Conservation (phyloP, 2,329 filamentous ascomycete species). For the Aciculosporium take region DNA sequence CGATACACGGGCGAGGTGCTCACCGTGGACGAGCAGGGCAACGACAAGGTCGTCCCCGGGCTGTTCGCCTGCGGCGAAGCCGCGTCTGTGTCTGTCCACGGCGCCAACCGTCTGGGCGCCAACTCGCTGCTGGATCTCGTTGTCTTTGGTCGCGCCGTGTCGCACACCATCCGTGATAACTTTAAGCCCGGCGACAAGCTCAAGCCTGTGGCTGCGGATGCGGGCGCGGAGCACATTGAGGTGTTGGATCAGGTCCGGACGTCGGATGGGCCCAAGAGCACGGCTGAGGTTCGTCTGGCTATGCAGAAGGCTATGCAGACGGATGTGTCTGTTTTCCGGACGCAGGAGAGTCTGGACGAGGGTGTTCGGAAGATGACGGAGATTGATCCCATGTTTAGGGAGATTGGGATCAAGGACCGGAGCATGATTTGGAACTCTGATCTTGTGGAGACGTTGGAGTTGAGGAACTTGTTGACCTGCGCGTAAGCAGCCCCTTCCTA, state of each 20-base stretch:
- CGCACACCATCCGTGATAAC: conserved; percentile 92
- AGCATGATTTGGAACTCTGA: conserved; percentile 99
- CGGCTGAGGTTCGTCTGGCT: conserved; percentile 70
- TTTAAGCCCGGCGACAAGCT: conserved; percentile 71
- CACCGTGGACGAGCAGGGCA: conserved; percentile 69
- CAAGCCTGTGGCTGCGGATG: conserved; percentile 68
- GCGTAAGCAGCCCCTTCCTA: too few relatives aligned
- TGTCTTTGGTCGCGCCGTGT: conserved; percentile 94
- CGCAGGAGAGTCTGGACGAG: conserved; percentile 83
- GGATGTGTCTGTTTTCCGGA: conserved; percentile 93
- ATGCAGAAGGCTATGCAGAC: conserved; percentile 99
- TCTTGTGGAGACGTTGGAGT: conserved; percentile 87
- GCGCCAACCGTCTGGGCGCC: conserved; percentile 92
- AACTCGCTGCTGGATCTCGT: conserved; percentile 97
- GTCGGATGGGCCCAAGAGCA: conserved; percentile 72
- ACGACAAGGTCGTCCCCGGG: conserved; percentile 87
- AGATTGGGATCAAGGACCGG: conserved; percentile 92
- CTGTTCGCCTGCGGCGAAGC: conserved; percentile 95
- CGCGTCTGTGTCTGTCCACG: conserved; percentile 94
- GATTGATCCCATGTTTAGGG: conserved; percentile 64
- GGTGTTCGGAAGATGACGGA: conserved; percentile 78
- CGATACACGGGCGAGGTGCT: conserved; percentile 95
- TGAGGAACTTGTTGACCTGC: conserved; percentile 91
- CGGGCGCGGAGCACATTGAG: conserved; percentile 75
- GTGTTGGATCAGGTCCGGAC: conserved; percentile 76